Conservation (phyloP, 768 basidiomycete genomes). For the Russula olivacea region DNA sequence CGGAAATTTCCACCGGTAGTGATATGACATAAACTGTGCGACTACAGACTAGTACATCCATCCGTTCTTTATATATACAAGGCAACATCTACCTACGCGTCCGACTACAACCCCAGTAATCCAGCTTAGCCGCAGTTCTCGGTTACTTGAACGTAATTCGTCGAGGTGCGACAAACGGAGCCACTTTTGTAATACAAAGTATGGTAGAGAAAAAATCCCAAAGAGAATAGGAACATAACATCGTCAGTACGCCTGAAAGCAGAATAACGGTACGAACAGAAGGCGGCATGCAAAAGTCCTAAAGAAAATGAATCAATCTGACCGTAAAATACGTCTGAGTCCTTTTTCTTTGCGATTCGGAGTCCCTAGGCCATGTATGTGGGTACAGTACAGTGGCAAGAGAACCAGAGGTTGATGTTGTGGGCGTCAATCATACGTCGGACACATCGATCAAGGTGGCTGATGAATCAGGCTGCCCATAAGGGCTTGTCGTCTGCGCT, state of each 20-base stretch:
- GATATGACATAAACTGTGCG: too few species aligned
- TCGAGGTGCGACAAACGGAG: too few species aligned
- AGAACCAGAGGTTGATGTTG: neutral
- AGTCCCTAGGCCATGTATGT: conserved; percentile 5
- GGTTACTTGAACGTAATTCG: too few species aligned
- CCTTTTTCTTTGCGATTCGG: neutral
- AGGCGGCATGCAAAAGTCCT: neutral
- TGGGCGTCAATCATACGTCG: neutral
- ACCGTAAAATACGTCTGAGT: neutral
- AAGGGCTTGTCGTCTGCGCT: conserved; percentile 3
- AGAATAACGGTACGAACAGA: neutral
- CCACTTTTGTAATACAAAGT: too few species aligned
- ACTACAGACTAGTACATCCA: too few species aligned
- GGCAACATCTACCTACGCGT: too few species aligned
- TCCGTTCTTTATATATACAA: too few species aligned
- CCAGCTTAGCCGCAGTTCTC: too few species aligned
- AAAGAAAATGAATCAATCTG: neutral
- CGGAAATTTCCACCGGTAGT: too few species aligned
- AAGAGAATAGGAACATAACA: too few species aligned
- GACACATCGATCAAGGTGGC: conserved; percentile 6
- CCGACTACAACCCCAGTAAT: too few species aligned
- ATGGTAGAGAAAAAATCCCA: too few species aligned
- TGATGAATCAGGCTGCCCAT: conserved; percentile 6
- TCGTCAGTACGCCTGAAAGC: neutral
- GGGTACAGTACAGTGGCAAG: conserved; percentile 1